Evolutionary conservation across 2,329 filamentous ascomycete genomes (phyloP), one percentile per base, ranked within the genome.

Genomic region (Botryotinia calthae): DNA sequence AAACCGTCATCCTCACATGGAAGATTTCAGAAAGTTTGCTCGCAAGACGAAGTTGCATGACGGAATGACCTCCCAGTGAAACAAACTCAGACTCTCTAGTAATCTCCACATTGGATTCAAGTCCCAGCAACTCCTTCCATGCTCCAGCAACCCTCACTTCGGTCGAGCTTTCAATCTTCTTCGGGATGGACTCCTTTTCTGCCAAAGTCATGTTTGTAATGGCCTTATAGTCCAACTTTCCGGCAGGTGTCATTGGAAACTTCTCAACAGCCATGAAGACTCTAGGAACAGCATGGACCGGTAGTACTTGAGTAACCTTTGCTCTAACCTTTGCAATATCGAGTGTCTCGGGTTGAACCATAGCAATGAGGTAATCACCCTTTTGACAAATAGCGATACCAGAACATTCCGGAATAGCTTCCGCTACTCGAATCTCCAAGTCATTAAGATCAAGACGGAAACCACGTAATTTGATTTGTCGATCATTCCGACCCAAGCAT

Each of bases 401-500:
- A 5, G 56, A 70, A 22, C 72, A 69, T 10, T 56, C 62, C 1
- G 66, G 65, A 61, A 72, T 40, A 4, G 75, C 78, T 14, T 74
- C 51, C 14, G 70, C n/a, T 3, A 81, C 78, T 2, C 78, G 76
- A 1, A 76, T 73, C 71, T 83, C 82, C 9, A 84, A 73, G 56
- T 84, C 83, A 42, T 81, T 78, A 2, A 85, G 77, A 68, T 85
- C 82, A 16, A 84, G 72, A 4, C 84, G 82, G 73, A 82, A 81
- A 1, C 82, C 82, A 2, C 79, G 77, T 1, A 83, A 66, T 71
- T 83, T 83, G 73, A 83, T 78, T 74, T 85, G 82, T 0, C 82
- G 80, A 77, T 86, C 85, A 3, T 80, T 81, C 4, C 85, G 81
- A 1, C 84, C 83, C 7, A 82, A 73, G 54, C 81, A 81, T 4